Conservation (phyloP, 1,284 basidiomycete species). For the Leccinum fallax region DNA sequence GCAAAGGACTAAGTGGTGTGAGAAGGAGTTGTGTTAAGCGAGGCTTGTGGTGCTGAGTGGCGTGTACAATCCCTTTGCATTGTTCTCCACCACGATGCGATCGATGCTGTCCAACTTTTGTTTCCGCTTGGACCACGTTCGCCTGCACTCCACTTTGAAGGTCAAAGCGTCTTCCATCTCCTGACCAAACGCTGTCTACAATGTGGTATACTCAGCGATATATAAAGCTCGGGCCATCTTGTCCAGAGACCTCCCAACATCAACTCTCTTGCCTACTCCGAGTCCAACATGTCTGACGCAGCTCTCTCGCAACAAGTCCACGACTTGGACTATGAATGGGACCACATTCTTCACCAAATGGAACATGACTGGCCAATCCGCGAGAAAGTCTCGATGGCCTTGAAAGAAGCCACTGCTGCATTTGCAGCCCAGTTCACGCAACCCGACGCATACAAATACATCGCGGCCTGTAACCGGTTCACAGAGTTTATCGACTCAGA, state of each 20-base stretch:
- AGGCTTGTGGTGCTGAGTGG: background rate
- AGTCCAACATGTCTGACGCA: constrained; percentile 13
- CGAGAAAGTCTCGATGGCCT: constrained; percentile 1
- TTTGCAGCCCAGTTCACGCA: constrained; percentile 17
- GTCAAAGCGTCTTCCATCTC: constrained; percentile 12
- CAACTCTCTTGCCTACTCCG: background rate
- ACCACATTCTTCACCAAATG: constrained; percentile 3
- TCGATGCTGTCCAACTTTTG: constrained; percentile 3
- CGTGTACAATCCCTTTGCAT: background rate
- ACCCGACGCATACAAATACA: constrained; percentile 16
- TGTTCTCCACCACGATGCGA: constrained; percentile 16
- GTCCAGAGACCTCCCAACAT: background rate
- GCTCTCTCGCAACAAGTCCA: background rate
- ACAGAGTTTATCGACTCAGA: constrained; percentile 15
- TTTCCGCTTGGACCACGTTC: constrained; percentile 14
- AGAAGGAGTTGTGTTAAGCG: background rate
- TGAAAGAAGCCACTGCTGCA: constrained; percentile 16
- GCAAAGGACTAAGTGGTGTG: constrained; percentile 39
- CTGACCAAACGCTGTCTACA: background rate
- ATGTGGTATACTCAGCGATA: constrained; percentile 7
- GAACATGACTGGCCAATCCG: background rate
- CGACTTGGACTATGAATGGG: constrained; percentile 1
- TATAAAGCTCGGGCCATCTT: constrained; percentile 17
- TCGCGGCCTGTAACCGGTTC: constrained; percentile 16
- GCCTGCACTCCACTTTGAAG: background rate